Conservation (phyloP, 306 rosid species). For the Hylodesmum podocarpum region DNA sequence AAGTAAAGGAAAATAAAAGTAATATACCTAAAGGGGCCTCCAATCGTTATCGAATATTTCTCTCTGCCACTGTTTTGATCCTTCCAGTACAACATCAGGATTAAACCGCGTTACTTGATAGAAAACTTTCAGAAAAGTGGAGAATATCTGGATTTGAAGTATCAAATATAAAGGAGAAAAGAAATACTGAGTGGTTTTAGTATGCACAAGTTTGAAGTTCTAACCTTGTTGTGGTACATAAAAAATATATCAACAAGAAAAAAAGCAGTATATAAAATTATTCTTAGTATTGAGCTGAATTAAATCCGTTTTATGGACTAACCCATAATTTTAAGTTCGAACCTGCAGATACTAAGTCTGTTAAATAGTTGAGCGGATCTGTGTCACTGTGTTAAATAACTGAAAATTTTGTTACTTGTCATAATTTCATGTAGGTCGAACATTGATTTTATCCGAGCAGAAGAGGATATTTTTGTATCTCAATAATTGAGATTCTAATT, state of each 20-base stretch:
- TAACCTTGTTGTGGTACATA: no score
- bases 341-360: background rate
- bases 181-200: no score
- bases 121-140: background rate
- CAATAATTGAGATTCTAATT: background rate
- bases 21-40: background rate
- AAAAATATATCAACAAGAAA: no score
- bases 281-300: background rate
- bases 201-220: no score
- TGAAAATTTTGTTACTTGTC: no score
- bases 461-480: no score
- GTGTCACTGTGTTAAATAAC: no score
- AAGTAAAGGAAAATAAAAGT: background rate
- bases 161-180: background rate
- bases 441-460: no score
- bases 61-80: constrained; percentile 2
- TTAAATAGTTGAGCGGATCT: no score
- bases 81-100: constrained; percentile 13
- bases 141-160: background rate
- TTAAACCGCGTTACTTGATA: constrained; percentile 11
- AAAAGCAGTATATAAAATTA: no score
- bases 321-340: background rate
- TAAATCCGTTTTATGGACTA: background rate
- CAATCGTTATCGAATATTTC: background rate
- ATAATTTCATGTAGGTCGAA: no score